Evolutionary conservation across 1,284 basidiomycete species (phyloP), one percentile per base, ranked within the genome.

Genomic region (Boletellus deceptivus): DNA sequence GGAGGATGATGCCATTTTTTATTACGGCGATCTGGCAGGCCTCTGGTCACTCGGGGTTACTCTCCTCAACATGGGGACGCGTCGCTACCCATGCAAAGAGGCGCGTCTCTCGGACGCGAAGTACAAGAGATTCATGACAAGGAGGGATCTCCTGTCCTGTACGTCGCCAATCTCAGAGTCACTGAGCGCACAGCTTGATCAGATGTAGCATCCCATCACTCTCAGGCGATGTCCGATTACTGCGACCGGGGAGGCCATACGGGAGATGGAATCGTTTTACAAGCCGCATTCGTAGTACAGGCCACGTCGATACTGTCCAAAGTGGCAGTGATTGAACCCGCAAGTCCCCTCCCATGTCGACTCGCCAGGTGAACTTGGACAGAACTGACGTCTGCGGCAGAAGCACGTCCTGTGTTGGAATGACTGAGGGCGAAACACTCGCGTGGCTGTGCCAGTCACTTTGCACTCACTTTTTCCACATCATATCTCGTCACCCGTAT

Each of bases 21-120:
- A 58, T 9, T 86, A 82, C 39, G 86, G 91, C 17, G 75, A 74
- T 24, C 74, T 79, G 54, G 44, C 17, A 18, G 49, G 42, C n/a
- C 7, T 46, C 13, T 50, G 39, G 49, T 34, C 49, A 16, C 14
- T 97, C 49, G 91, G 91, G 11, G 82, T 93, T 57, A 79, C 84
- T 56, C 78, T 95, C 45, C 84, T 88, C 64, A 96, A 95, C 72
- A 81, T 98, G 70, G 83, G 92, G 43, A 89, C 88, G 53, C 86
- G 89, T n/a, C 80, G 88, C 27, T 91, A 89, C 65, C 93, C 93
- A 8, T 98, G 94, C 94, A 80, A 84, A 56, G 79, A 82, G 61
- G 93, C 94, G 2, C 82, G 76, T 33, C 70, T 76, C 9, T 72
- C 74, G 43, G 92, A 97, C 71, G 80, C 84, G 50, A 85, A 82